These are phyloP conservation scores for Porpolomopsis calyptriformis DNA, from an alignment of 768 basidiomycete genomes.

Conservation along the genomic window DNA sequence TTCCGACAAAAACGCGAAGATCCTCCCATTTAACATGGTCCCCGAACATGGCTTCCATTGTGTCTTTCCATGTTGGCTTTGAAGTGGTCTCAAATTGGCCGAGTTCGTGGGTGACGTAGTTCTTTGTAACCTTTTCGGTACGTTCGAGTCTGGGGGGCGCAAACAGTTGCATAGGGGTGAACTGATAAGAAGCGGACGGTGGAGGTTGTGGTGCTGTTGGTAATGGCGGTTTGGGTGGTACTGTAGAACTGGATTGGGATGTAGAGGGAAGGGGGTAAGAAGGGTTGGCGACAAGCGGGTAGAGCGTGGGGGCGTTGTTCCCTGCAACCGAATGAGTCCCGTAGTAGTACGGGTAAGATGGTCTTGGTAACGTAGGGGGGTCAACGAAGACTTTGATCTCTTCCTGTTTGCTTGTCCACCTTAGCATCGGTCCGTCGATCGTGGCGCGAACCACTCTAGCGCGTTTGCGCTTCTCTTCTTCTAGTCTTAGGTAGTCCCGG, in stretches of 20 bases:
- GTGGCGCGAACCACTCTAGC: constrained; percentile 51
- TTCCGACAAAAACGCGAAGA: constrained; percentile 51
- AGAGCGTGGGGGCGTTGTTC: too few relatives aligned
- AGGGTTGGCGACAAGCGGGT: too few relatives aligned
- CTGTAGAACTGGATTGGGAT: too few relatives aligned
- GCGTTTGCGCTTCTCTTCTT: constrained; percentile 73
- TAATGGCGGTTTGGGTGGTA: too few relatives aligned
- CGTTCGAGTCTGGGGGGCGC: constrained; percentile 19
- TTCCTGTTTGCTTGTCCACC: constrained; percentile 63
- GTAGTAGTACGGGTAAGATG: background rate
- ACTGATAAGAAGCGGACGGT: background rate
- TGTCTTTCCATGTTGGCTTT: constrained; percentile 57
- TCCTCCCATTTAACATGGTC: constrained; percentile 76
- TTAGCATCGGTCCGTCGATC: constrained; percentile 55
- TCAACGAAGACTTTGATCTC: constrained; percentile 36
- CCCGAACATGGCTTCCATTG: constrained; percentile 79
- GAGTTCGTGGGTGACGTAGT: constrained; percentile 62
- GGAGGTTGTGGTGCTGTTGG: background rate
- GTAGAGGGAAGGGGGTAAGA: too few relatives aligned
- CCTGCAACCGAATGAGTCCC: background rate
- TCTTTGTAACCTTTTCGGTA: constrained; percentile 47
- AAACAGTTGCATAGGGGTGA: constrained; percentile 1
- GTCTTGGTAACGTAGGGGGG: constrained; percentile 4
- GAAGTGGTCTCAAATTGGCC: constrained; percentile 34
- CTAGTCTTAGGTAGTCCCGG: constrained; percentile 63